Evolutionary conservation across 192 early-diverging fungal genomes (phyloP).

Genomic region (Backusella australiensis): DNA sequence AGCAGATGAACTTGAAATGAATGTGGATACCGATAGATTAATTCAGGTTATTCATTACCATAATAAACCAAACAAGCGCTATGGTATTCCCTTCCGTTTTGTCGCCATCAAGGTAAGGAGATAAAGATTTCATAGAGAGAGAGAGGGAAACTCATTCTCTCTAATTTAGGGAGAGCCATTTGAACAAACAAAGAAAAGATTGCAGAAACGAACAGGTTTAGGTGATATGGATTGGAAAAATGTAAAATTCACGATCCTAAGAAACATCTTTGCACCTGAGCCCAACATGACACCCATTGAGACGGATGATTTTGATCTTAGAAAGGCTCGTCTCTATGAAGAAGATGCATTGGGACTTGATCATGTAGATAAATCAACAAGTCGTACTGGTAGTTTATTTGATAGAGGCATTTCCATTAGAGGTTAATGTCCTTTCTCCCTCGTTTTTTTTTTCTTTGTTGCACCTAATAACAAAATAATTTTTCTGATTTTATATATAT

Average conservation of each 20-base stretch:
- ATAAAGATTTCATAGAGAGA: neutral
- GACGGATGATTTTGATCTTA: constrained; percentile 33
- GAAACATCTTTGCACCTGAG: constrained; percentile 29
- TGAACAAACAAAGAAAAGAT: constrained; percentile 65
- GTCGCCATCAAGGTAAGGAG: constrained; percentile 46
- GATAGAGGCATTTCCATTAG: constrained; percentile 33
- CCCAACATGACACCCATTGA: constrained; percentile 12
- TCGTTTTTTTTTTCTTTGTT: neutral
- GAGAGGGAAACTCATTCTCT: neutral
- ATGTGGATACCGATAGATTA: constrained; percentile 34
- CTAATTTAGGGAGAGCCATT: constrained; percentile 59
- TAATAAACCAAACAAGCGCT: constrained; percentile 63
- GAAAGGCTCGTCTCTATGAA: constrained; percentile 24
- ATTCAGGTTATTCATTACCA: constrained; percentile 79
- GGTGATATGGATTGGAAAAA: constrained; percentile 79
- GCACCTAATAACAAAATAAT: neutral
- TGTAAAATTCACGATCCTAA: constrained; percentile 52
- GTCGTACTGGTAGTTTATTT: constrained; percentile 20
- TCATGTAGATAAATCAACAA: constrained; percentile 36
- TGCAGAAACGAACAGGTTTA: constrained; percentile 69
- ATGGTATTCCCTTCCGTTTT: constrained; percentile 87
- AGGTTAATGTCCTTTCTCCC: constrained; percentile 8
- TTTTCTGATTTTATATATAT: too few relatives aligned
- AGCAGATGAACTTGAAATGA: constrained; percentile 44
- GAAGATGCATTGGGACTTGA: constrained; percentile 51